phyloP scores from a whole-genome alignment of 768 basidiomycete genomes.

The Calocybe cyanea region DNA sequence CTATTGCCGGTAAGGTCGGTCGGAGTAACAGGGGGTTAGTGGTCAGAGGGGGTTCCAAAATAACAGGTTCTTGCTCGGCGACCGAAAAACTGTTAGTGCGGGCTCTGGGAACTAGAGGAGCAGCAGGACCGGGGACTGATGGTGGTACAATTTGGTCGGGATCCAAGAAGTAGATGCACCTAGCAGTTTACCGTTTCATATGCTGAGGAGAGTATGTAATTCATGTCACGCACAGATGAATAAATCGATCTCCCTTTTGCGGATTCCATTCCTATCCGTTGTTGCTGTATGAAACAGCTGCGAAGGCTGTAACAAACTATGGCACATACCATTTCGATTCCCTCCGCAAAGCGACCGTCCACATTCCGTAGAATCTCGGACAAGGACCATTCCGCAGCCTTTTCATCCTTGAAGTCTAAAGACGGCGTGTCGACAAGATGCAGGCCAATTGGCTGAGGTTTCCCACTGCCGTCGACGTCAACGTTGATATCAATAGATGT shows the following conservation, averaged over 20 bases:
- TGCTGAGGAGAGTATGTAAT: constrained; percentile 11
- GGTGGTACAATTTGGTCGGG: constrained; percentile 78
- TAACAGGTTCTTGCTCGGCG: constrained; percentile 69
- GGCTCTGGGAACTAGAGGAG: constrained; percentile 62
- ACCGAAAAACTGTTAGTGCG: constrained; percentile 72
- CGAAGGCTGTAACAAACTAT: constrained; percentile 17
- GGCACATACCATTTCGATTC: constrained; percentile 70
- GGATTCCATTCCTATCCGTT: constrained; percentile 80
- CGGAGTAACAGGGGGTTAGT: constrained; percentile 67
- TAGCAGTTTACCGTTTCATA: constrained; percentile 26
- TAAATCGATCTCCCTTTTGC: constrained; percentile 68
- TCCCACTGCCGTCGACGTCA: constrained; percentile 44
- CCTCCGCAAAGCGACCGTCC: constrained; percentile 70
- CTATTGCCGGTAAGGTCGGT: constrained; percentile 62
- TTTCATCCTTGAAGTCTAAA: constrained; percentile 68
- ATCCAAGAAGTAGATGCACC: constrained; percentile 86
- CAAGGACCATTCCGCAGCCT: constrained; percentile 57
- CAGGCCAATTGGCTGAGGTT: constrained; percentile 52
- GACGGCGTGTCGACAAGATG: constrained; percentile 82
- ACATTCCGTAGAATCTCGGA: constrained; percentile 68
- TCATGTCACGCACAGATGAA: constrained; percentile 62
- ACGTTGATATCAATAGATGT: constrained; percentile 70
- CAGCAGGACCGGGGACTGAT: constrained; percentile 60
- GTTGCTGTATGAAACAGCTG: constrained; percentile 38
- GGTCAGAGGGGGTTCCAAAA: constrained; percentile 75